Evolutionary conservation across 1,284 basidiomycete genomes (phyloP), one percentile per base, ranked within the genome.

Genomic region (Microbotryum scabiosae): DNA sequence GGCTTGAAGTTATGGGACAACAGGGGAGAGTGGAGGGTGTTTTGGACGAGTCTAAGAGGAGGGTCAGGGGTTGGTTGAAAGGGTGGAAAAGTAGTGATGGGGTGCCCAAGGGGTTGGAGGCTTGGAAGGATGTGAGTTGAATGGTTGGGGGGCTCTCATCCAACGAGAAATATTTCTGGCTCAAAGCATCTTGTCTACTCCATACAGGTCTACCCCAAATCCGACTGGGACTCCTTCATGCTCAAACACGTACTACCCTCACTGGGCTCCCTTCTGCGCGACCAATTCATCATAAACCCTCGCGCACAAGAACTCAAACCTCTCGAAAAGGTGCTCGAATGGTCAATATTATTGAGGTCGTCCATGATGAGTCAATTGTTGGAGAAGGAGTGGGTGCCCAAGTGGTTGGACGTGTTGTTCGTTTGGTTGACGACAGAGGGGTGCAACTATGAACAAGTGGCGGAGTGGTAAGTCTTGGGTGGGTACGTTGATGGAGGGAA

Each of bases 311-410:
- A 89, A 70, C 85, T 59, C 51, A 41, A 79, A n/a, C 86, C 88
- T 0, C 79, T 98, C 41, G 78, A 85, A n/a, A 79, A 79, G 53
- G 85, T 91, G 14, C 77, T 97, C 49, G 78, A 79, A 0, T 99
- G 96, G 96, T 78, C 78, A 20, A 71, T 76, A 26, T 78, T 90
- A 49, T 77, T 98, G 36, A 85, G 89, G 5, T 76, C 82, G 0
- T 85, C 86, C 2, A 83, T 91, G 63, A 80, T 93, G 65, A 81
- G 84, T 2, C 87, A 90, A 70, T 76, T 97, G 8, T 77, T 97
- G 65, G 88, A 93, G 73, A 80, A 82, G 9, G 90, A 91, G 71
- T 94, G 98, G 78, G 96, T 97, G 81, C 88, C 90, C 2, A 92
- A 93, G 73, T 98, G 92, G 92, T 80, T 98, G 54, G 84, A 90